phyloP scores from a whole-genome alignment of 2,329 filamentous ascomycete species.

The Aschersonia sp. region DNA sequence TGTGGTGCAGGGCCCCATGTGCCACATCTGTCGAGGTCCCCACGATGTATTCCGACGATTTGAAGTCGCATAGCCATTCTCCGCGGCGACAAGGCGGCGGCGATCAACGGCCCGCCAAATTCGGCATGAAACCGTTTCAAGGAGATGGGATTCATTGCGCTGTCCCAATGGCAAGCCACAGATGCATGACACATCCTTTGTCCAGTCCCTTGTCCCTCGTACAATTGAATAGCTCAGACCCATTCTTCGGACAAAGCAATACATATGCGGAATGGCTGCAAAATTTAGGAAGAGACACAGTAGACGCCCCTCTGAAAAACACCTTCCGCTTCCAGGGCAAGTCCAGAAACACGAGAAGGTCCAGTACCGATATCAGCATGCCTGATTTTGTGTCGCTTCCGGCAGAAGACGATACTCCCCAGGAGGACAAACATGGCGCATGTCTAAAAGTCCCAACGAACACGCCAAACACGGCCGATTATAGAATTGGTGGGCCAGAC shows the following conservation, averaged over 20 bases:
- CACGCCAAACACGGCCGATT: conserved; percentile 19
- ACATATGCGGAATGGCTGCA: conserved; percentile 15
- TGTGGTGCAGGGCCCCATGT: conserved; percentile 44
- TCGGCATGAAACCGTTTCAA: conserved; percentile 1
- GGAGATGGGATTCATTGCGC: background rate
- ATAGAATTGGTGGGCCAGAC: conserved; percentile 5
- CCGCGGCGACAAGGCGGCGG: conserved; percentile 26
- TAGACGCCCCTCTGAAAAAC: conserved; percentile 3
- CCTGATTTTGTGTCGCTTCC: conserved; percentile 19
- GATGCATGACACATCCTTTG: conserved; percentile 5
- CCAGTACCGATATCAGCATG: conserved; percentile 26
- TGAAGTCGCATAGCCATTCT: conserved; percentile 49
- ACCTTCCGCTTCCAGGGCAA: conserved; percentile 3
- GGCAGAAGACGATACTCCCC: conserved; percentile 4
- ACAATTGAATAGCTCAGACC: conserved; percentile 5
- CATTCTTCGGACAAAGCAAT: conserved; percentile 9
- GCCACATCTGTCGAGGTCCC: conserved; percentile 25
- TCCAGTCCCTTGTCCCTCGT: background rate
- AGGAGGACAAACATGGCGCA: conserved; percentile 10
- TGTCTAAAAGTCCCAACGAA: conserved; percentile 25
- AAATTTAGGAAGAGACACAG: conserved; percentile 7
- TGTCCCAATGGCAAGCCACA: background rate
- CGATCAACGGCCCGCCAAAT: background rate
- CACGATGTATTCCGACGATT: conserved; percentile 26
- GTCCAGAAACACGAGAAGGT: conserved; percentile 8